These are phyloP conservation scores for Diaporthe vexans DNA, from an alignment of 2,329 filamentous ascomycete species.

Conservation along the genomic window DNA sequence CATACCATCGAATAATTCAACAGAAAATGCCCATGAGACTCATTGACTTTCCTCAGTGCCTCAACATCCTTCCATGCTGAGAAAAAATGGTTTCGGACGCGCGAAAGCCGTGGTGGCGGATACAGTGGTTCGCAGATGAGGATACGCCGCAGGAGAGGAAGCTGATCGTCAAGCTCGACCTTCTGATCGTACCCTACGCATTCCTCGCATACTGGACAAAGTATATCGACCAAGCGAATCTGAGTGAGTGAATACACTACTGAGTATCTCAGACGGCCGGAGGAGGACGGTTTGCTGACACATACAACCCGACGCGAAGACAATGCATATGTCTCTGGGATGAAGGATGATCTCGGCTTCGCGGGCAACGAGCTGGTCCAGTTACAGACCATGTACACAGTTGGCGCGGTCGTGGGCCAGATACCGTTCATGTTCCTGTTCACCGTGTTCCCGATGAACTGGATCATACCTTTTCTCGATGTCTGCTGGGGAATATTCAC, in stretches of 20 bases:
- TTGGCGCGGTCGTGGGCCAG: conserved; percentile 65
- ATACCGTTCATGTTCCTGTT: conserved; percentile 67
- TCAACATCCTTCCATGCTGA: background rate
- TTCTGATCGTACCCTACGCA: conserved; percentile 68
- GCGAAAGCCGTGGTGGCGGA: conserved; percentile 27
- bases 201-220: conserved; percentile 70
- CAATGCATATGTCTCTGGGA: conserved; percentile 68
- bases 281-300: conserved; percentile 40
- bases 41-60: background rate
- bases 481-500: conserved; percentile 70
- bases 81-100: conserved; percentile 15
- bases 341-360: conserved; percentile 66
- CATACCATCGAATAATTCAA: background rate
- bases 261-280: background rate
- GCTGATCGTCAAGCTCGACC: conserved; percentile 68
- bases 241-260: conserved; percentile 54
- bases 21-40: background rate
- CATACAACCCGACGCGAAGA: conserved; percentile 49
- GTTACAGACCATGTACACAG: conserved; percentile 65
- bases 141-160: conserved; percentile 65
- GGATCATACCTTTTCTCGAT: conserved; percentile 65
- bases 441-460: conserved; percentile 61
- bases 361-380: conserved; percentile 68
- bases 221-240: conserved; percentile 68
- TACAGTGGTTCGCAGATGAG: conserved; percentile 60